Conservation (phyloP, 768 basidiomycete genomes). For the Daedaleopsis nitida region DNA sequence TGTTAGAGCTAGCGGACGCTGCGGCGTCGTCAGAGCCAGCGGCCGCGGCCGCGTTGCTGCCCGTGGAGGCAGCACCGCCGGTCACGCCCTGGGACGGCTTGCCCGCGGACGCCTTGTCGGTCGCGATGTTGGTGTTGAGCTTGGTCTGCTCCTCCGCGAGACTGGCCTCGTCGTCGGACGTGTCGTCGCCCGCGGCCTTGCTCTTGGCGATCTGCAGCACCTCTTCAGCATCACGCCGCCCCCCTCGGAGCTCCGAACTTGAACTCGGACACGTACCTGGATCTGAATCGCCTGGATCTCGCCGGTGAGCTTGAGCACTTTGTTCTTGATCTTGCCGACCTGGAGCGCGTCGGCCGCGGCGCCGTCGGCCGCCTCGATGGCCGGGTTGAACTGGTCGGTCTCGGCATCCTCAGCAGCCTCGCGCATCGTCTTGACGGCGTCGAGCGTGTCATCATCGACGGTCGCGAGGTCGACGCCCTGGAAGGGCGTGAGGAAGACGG, state of each 20-base stretch:
- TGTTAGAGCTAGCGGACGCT: conserved; percentile 18
- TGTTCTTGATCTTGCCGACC: conserved; percentile 47
- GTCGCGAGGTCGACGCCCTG: conserved; percentile 36
- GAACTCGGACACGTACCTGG: conserved; percentile 28
- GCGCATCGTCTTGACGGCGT: conserved; percentile 36
- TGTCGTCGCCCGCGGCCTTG: conserved; percentile 34
- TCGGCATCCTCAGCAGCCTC: conserved; percentile 41
- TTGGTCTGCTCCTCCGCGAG: conserved; percentile 36
- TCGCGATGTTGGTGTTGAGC: conserved; percentile 38
- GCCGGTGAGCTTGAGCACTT: conserved; percentile 45
- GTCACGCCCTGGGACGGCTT: conserved; percentile 33
- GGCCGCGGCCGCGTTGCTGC: background rate
- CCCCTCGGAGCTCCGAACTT: background rate
- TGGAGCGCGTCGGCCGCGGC: conserved; percentile 37
- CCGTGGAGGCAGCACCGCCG: conserved; percentile 6
- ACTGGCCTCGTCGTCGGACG: conserved; percentile 29
- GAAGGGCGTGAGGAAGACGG: conserved; percentile 42
- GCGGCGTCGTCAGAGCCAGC: conserved; percentile 32
- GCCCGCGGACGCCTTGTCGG: conserved; percentile 34
- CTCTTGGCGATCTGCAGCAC: conserved; percentile 36
- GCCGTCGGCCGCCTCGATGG: conserved; percentile 37
- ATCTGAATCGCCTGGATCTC: conserved; percentile 38
- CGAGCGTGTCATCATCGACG: conserved; percentile 30
- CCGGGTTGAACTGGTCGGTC: conserved; percentile 40
- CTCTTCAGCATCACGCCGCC: background rate